A percentile compares a stretch with the other conserved stretches of the same genome.
Conservation (phyloP, 2,329 filamentous ascomycete species). For the Fusarium sp. region DNA sequence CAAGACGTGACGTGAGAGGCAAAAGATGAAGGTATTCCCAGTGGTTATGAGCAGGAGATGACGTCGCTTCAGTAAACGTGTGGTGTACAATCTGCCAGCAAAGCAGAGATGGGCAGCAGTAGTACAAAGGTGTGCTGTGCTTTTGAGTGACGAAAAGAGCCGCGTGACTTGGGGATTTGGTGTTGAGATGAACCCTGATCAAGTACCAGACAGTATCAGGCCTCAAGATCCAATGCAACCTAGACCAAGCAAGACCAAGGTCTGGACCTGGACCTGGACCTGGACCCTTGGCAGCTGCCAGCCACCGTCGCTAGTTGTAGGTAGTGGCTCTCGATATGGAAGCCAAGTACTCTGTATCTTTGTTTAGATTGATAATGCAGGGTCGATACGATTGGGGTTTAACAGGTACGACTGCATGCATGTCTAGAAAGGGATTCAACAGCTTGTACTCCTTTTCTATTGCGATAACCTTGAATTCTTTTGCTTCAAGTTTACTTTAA, state of each 20-base stretch:
- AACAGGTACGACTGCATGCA: neutral
- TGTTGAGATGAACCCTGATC: slow-evolving; percentile 5
- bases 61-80: slow-evolving; percentile 24
- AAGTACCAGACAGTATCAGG: slow-evolving; percentile 3
- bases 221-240: slow-evolving; percentile 10
- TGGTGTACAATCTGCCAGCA: neutral
- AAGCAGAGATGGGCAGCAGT: slow-evolving; percentile 3
- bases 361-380: slow-evolving; percentile 20
- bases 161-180: slow-evolving; percentile 7
- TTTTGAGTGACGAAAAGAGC: neutral
- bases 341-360: neutral
- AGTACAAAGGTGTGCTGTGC: too few relatives aligned
- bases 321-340: neutral
- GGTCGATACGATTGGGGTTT: neutral
- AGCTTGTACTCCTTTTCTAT: neutral
- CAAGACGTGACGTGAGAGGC: slow-evolving; percentile 20
- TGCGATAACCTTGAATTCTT: too few relatives aligned
- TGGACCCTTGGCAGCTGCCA: neutral
- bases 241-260: neutral
- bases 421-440: neutral
- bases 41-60: slow-evolving; percentile 16
- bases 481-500: neutral
- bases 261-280: neutral
- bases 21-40: slow-evolving; percentile 28
- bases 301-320: slow-evolving; percentile 16